Base-by-base conservation (phyloP, 768 basidiomycete species). In the Russula foetens region DNA sequence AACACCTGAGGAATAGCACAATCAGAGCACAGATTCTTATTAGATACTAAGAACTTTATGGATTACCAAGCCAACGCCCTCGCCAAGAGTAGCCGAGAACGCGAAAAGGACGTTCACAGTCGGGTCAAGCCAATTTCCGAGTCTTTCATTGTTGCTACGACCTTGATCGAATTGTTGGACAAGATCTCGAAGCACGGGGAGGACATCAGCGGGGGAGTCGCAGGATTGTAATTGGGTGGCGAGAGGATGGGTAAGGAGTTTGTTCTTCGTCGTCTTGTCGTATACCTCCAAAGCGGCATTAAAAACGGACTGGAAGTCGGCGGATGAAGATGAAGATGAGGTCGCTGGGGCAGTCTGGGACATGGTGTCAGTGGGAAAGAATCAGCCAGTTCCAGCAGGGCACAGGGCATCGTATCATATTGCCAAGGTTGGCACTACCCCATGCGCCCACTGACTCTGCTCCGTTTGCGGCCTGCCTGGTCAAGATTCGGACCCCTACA, bases 251-350 rank as follows among this genome's bases (percentile, higher is more conserved):
- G 29, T 7, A 8, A 33, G 46, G 31, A 60, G 52, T 1, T 55
- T 41, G 8, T 23, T 28, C 5, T 53, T 41, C 24, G 59, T 60
- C 29, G 24, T 39, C 14, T 41, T 49, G 8, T 48, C 38, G n/a
- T 56, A 60, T 7, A 7, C 21, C 0, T 29, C 43, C 23, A 60
- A 38, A 41, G 53, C 59, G 5, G 31, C 29, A 44, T 56, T 24
- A 15, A 60, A 23, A 15, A 59, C 6, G 0, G 45, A 48, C 9
- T 59, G 52, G 21, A 59, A 53, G 28, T 48, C 12, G 4, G 46
- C 29, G 6, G 58, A 53, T 2, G 57, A 19, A n/a, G 46, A 31
- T n/a, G 44, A 12, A n/a, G 50, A 15, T 0, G 3, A n/a, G 31
- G 17, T 0, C 2, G 19, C 24, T 15, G 17, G 23, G 2, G 21